phyloP scores from a whole-genome alignment of 2,329 filamentous ascomycete species.

The Chaetomiaceae sp. region DNA sequence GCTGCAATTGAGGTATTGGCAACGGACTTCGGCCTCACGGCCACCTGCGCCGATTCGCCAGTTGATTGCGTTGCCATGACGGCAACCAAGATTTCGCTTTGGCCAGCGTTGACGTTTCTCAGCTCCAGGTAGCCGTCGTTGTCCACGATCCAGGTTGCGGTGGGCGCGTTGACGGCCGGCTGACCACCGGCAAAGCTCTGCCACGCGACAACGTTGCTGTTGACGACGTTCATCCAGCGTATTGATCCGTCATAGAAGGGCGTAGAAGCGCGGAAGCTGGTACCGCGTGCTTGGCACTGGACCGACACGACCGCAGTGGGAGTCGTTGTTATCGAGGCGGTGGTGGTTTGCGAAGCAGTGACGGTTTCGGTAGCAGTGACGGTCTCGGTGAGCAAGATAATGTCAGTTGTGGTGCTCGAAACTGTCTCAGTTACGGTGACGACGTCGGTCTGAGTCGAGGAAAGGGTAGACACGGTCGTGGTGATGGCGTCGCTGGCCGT shows the following conservation, averaged over 20 bases:
- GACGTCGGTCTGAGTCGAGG: conserved; percentile 6
- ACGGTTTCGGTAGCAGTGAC: neutral
- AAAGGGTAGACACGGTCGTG: conserved; percentile 2
- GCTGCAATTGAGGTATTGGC: too few relatives aligned
- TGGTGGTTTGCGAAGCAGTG: neutral
- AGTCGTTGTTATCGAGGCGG: neutral
- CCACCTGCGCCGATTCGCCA: too few relatives aligned
- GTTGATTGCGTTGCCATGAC: too few relatives aligned
- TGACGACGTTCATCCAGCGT: neutral
- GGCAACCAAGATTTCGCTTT: neutral
- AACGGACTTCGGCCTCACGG: too few relatives aligned
- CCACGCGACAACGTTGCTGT: conserved; percentile 1
- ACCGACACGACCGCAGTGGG: conserved; percentile 3
- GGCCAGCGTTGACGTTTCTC: neutral
- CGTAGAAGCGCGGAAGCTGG: neutral
- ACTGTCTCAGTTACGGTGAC: neutral
- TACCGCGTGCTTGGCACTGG: neutral
- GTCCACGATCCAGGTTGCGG: neutral
- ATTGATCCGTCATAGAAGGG: neutral
- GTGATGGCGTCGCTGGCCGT: neutral
- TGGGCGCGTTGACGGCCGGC: neutral
- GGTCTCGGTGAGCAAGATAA: neutral
- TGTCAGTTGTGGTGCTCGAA: neutral
- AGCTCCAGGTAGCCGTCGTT: conserved; percentile 8
- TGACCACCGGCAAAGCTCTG: neutral